Conservation (phyloP, 2,329 filamentous ascomycete genomes). For the Monosporascus sp. region DNA sequence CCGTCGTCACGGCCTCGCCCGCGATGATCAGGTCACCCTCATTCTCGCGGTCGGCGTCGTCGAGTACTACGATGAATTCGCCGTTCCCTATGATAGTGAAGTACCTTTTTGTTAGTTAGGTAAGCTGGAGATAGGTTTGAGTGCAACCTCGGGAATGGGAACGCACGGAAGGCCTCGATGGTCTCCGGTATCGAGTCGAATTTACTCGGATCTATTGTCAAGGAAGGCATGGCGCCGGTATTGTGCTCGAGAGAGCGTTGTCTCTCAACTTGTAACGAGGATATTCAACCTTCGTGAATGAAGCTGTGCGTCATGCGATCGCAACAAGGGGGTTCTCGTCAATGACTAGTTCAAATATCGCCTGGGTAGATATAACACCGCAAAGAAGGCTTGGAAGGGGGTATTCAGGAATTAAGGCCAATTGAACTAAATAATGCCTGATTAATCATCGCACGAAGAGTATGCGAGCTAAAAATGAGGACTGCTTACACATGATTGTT, state of each 20-base stretch:
- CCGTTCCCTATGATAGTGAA: slow-evolving; percentile 54
- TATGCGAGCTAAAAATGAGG: no score
- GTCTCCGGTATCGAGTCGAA: slow-evolving; percentile 64
- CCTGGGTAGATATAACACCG: neutral
- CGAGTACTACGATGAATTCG: slow-evolving; percentile 94
- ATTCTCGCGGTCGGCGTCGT: slow-evolving; percentile 89
- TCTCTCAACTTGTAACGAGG: no score
- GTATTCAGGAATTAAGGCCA: no score
- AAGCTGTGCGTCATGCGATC: neutral
- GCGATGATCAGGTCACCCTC: slow-evolving; percentile 98
- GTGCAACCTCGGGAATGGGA: slow-evolving; percentile 2
- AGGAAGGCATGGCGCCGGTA: slow-evolving; percentile 41
- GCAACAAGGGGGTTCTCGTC: neutral
- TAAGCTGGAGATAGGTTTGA: slow-evolving; percentile 3
- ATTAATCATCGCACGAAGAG: no score
- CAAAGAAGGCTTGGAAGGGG: no score
- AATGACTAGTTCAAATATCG: neutral
- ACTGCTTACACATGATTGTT: no score
- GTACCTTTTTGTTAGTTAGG: slow-evolving; percentile 5
- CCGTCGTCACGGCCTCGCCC: slow-evolving; percentile 73
- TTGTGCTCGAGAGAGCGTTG: neutral
- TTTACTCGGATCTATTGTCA: slow-evolving; percentile 45
- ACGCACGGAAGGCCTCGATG: slow-evolving; percentile 60
- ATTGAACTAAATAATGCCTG: no score
- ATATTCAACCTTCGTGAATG: no score